phyloP scores from a whole-genome alignment of 2,329 filamentous ascomycete genomes.

The Ceratocystis variospora region DNA sequence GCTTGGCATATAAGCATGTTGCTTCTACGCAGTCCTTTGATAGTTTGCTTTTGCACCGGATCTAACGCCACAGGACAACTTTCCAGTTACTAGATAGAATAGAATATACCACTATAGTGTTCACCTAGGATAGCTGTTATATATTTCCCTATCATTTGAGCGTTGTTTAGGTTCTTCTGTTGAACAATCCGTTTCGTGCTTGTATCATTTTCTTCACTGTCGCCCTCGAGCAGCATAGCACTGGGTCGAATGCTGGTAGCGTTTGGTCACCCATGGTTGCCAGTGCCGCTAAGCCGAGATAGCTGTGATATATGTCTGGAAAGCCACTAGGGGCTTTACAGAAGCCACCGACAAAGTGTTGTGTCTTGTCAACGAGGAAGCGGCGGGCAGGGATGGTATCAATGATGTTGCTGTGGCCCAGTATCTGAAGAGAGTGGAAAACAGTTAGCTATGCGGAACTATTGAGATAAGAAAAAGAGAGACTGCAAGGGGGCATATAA shows the following conservation, averaged over 20 bases:
- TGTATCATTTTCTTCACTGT: constrained; percentile 37
- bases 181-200: constrained; percentile 28
- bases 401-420: constrained; percentile 45
- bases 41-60: neutral
- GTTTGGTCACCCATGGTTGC: constrained; percentile 56
- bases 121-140: neutral
- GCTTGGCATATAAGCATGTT: neutral
- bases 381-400: constrained; percentile 43
- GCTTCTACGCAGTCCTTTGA: neutral
- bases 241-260: constrained; percentile 58
- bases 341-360: constrained; percentile 75
- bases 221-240: constrained; percentile 58
- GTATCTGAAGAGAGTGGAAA: constrained; percentile 33
- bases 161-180: neutral
- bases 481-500: constrained; percentile 23
- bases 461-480: constrained; percentile 25
- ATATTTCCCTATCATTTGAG: no score
- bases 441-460: constrained; percentile 7
- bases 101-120: constrained; percentile 12
- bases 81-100: constrained; percentile 9
- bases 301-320: constrained; percentile 77
- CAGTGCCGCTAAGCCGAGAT: constrained; percentile 70
- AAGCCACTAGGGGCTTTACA: constrained; percentile 54
- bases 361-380: constrained; percentile 73
- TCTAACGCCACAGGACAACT: neutral